phyloP scores from a whole-genome alignment of 768 basidiomycete species.

The Saitozyma podzolica region DNA sequence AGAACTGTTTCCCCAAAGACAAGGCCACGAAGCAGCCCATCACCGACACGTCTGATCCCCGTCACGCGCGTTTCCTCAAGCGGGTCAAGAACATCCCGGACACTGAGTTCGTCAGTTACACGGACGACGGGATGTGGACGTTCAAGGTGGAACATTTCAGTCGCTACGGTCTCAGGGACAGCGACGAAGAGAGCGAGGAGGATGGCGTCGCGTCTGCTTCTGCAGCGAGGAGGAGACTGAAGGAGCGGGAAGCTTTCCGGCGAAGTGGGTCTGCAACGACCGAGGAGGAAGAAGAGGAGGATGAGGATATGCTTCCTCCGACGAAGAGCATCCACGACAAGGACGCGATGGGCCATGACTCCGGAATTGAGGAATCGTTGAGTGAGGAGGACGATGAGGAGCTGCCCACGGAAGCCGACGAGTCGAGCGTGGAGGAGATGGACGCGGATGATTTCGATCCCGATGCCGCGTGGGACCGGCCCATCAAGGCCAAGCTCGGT shows the following conservation, averaged over 20 bases:
- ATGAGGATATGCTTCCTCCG: conserved; percentile 32
- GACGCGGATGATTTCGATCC: background rate
- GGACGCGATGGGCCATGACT: conserved; percentile 11
- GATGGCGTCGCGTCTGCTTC: background rate
- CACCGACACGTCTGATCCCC: conserved; percentile 75
- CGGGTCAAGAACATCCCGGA: conserved; percentile 79
- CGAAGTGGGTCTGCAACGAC: background rate
- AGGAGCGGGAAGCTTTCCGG: conserved; percentile 1
- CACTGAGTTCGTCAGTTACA: conserved; percentile 78
- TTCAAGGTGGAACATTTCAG: conserved; percentile 91
- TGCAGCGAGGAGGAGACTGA: background rate
- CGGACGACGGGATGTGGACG: conserved; percentile 81
- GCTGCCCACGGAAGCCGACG: conserved; percentile 5
- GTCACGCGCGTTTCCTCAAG: conserved; percentile 70
- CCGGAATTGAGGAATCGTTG: conserved; percentile 26
- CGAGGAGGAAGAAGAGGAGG: conserved; percentile 23
- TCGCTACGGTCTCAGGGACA: conserved; percentile 45
- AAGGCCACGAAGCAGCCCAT: conserved; percentile 88
- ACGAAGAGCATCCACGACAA: conserved; percentile 24
- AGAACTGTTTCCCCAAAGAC: conserved; percentile 83
- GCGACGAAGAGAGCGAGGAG: conserved; percentile 32
- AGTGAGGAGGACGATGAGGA: conserved; percentile 16
- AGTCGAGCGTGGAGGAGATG: conserved; percentile 15
- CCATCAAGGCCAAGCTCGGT: conserved; percentile 33
- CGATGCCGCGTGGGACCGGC: conserved; percentile 22